These are phyloP conservation scores for Lachnellula cervina DNA, from an alignment of 2,329 filamentous ascomycete genomes.

Conservation along the genomic window DNA sequence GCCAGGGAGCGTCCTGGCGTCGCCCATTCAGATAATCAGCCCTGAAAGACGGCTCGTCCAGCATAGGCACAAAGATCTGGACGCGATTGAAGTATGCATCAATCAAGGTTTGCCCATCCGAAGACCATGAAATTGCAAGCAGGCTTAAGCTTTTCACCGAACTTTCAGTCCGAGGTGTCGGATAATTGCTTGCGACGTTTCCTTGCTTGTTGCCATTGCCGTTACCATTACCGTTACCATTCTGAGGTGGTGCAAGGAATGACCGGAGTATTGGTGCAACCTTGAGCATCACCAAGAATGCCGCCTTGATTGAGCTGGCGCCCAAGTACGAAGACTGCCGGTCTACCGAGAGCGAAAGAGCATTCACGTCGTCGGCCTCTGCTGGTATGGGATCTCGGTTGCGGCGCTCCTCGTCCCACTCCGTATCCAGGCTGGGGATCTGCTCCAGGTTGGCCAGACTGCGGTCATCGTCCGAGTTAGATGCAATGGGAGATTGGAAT, in stretches of 20 bases:
- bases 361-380: constrained; percentile 68
- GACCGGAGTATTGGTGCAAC: constrained; percentile 46
- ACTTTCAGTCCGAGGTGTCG: constrained; percentile 29
- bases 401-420: constrained; percentile 61
- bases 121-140: constrained; percentile 48
- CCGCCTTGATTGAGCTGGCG: constrained; percentile 70
- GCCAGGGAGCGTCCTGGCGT: constrained; percentile 63
- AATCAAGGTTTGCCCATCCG: constrained; percentile 63
- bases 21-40: constrained; percentile 59
- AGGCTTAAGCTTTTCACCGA: constrained; percentile 32
- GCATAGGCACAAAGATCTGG: constrained; percentile 67
- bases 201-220: constrained; percentile 13
- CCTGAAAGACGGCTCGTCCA: constrained; percentile 67
- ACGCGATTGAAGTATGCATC: constrained; percentile 73
- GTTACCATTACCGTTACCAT: background rate
- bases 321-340: constrained; percentile 65
- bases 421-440: constrained; percentile 59
- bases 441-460: constrained; percentile 56
- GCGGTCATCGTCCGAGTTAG: constrained; percentile 42
- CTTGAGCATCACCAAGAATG: constrained; percentile 61
- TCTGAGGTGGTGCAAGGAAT: constrained; percentile 36
- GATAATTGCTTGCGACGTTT: constrained; percentile 21
- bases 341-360: constrained; percentile 54
- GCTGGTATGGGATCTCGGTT: constrained; percentile 52
- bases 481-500: constrained; percentile 45